Base-by-base conservation (phyloP, 2,329 filamentous ascomycete genomes). In the Colletotrichum phormii region DNA sequence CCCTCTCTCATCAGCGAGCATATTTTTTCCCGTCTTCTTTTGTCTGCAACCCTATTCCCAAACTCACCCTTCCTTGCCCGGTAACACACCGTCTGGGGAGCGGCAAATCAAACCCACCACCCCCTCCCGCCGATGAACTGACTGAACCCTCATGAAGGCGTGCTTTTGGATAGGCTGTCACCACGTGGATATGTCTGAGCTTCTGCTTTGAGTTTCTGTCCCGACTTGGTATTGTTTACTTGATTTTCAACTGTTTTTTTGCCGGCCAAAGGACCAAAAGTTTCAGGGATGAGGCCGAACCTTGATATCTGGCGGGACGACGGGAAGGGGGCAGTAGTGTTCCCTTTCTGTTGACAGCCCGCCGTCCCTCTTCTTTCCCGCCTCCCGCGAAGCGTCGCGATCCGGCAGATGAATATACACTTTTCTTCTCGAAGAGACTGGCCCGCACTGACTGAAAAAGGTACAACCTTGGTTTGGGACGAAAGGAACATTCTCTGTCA, bases 21-120 rank as follows among this genome's bases (percentile, higher is more conserved):
- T 26, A 2, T 26, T 26, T 4, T 26, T 26, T 26, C 26, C 26
- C 26, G 26, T 26, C 26, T 26, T 26, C 26, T 24, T 13, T 29
- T 59, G 29, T 42, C n/a, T 65, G 53, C 31, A 53, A 70, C 42
- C 61, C 53, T 53, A 35, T 42, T n/a, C 29, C 15, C 18, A 13
- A 18, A 42, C 5, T n/a, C 5, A 54, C 59, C 67, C 61, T 59
- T 70, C 67, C 54, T 31, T 58, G 51, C 37, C 22, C 15, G 67
- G 42, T 11, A 46, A 54, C 33, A 15, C 13, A 29, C 42, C 62
- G 18, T 31, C 22, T 24, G 37, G 7, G 37, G 11, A 37, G 26
- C 26, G n/a, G 37, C 26, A 5, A 3, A 3, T 18, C 55, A 13
- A 15, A 8, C 31, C n/a, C 13, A 6, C 37, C 37, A 15, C 13